These are phyloP conservation scores for Starmerella gropengiesseri DNA, from an alignment of 805 yeast species.

Conservation along the genomic window DNA sequence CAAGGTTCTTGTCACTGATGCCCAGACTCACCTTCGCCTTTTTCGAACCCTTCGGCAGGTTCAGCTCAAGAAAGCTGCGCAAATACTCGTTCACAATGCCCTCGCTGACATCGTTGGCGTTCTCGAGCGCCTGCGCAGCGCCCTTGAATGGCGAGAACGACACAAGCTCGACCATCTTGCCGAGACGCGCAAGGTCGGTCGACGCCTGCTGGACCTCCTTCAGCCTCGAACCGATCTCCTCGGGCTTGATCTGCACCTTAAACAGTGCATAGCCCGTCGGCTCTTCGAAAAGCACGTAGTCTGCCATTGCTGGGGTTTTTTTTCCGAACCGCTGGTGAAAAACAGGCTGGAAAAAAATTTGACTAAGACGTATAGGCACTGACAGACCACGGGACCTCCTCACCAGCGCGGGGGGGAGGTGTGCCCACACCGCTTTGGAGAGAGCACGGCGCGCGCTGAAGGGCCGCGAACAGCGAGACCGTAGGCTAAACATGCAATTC, in stretches of 20 bases:
- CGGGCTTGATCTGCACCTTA: constrained; percentile 88
- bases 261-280: constrained; percentile 97
- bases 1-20: constrained; percentile 87
- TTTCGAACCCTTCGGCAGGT: constrained; percentile 69
- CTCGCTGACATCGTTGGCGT: constrained; percentile 95
- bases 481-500: no score
- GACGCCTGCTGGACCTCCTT: constrained; percentile 90
- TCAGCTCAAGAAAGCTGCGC: constrained; percentile 78
- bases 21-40: constrained; percentile 58
- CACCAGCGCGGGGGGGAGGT: not conserved
- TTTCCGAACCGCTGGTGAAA: constrained; percentile 5
- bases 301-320: constrained; percentile 44
- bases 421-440: no score
- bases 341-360: constrained; percentile 9
- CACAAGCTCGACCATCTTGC: constrained; percentile 84
- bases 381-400: constrained; percentile 7
- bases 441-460: no score
- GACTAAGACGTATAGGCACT: constrained; percentile 17
- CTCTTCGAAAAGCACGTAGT: constrained; percentile 91
- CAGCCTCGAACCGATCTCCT: constrained; percentile 80
- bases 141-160: constrained; percentile 98
- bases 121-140: constrained; percentile 98
- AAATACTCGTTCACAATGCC: constrained; percentile 90
- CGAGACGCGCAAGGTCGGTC: constrained; percentile 72
- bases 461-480: no score